Percentiles rank a stretch among this genome's conserved stretches.
These are phyloP conservation scores for Hymenoscyphus fructigenus DNA, from an alignment of 2,329 filamentous ascomycete species.

Conservation along the genomic window DNA sequence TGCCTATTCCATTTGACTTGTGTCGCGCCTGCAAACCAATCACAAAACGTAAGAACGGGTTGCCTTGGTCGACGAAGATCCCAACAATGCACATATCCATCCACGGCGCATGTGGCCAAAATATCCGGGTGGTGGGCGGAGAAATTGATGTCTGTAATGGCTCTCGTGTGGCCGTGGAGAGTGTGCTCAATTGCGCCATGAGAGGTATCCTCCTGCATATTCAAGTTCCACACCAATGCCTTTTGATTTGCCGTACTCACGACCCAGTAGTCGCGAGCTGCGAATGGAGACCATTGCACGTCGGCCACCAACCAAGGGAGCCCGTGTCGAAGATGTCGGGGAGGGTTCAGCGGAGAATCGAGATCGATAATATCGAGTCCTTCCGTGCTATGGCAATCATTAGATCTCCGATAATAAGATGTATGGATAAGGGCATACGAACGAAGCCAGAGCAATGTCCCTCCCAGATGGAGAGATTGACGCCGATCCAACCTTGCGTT, in stretches of 20 bases:
- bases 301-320: constrained; percentile 94
- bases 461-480: constrained; percentile 90
- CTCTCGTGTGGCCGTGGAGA: constrained; percentile 78
- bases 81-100: constrained; percentile 92
- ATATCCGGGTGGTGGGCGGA: constrained; percentile 89
- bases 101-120: constrained; percentile 86
- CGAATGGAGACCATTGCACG: constrained; percentile 95
- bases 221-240: constrained; percentile 90
- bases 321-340: constrained; percentile 80
- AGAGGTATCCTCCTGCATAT: constrained; percentile 65
- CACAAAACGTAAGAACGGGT: constrained; percentile 78
- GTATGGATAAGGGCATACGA: constrained; percentile 29
- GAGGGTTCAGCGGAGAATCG: constrained; percentile 83
- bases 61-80: constrained; percentile 74
- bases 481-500: constrained; percentile 73
- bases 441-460: constrained; percentile 85
- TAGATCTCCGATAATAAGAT: constrained; percentile 10
- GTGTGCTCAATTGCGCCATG: constrained; percentile 79
- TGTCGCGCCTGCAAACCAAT: constrained; percentile 91
- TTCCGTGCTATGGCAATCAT: constrained; percentile 53
- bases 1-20: constrained; percentile 95
- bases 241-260: constrained; percentile 93
- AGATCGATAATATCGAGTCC: constrained; percentile 90
- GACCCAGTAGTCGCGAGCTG: constrained; percentile 86
- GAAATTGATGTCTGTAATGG: constrained; percentile 96